Evolutionary conservation across 352 stramenopile species (phyloP), one percentile per base, ranked within the genome.

Genomic region (Phytopythium helicoides): DNA sequence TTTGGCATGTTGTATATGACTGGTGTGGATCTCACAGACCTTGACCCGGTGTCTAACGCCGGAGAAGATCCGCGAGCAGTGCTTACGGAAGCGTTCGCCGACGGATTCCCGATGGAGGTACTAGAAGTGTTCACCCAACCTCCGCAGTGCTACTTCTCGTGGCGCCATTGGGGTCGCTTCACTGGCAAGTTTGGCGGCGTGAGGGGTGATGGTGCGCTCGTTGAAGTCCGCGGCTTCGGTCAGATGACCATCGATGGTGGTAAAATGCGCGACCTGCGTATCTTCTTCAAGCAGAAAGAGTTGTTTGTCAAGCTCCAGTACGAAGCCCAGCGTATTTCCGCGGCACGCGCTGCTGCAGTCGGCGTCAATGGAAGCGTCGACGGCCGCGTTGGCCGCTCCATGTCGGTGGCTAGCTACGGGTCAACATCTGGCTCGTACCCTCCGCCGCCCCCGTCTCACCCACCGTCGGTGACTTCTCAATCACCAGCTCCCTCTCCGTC

Each of bases 91-190:
- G 83, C 77, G 1, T 85, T 93, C 45, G 65, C 78, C 11, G 71
- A 89, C 8, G 81, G 83, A 12, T 93, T 91, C 41, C 83, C 83
- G 14, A 82, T 93, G 68, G 83, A 92, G 47, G 76, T 93, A 12
- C 62, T 91, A 11, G 63, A 89, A 19, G 83, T 92, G 42, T 93
- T 80, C 51, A 92, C 83, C 23, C 78, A 87, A 52, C 78, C 76
- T 23, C 83, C 83, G 22, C 64, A 76, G 35, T 89, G 82, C 54
- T 82, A 90, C 54, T 93, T 93, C 40, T 71, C 76, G 33, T 93
- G 83, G 83, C 68, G 81, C 12, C 83, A 93, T 56, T 93, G 83
- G 83, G 83, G 78, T 0, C 65, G 70, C 9, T 93, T 92, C 56
- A 79, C 76, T 0, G 83, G 83, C 16, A 69, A 68, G 19, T 89